Conservation (phyloP, 768 basidiomycete genomes). For the Inosperma sp. region DNA sequence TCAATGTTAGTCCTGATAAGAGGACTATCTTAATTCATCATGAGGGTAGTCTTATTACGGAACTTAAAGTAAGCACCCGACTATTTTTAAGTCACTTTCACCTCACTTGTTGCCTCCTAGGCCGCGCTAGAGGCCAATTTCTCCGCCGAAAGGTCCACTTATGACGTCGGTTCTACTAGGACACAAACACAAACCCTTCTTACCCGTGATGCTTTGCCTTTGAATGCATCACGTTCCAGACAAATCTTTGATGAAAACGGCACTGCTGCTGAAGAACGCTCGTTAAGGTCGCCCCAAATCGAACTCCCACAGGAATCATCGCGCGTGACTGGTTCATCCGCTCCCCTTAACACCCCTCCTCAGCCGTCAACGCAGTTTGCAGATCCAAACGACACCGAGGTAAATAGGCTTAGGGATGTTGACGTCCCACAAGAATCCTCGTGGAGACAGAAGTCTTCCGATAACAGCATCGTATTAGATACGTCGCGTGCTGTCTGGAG, state of each 20-base stretch:
- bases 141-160: slow-evolving; percentile 69
- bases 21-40: slow-evolving; percentile 90
- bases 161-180: slow-evolving; percentile 38
- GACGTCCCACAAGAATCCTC: slow-evolving; percentile 10
- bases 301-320: no score
- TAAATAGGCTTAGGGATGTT: slow-evolving; percentile 11
- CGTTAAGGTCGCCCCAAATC: no score
- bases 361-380: no score
- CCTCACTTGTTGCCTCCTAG: slow-evolving; percentile 33
- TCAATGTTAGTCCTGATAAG: slow-evolving; percentile 97
- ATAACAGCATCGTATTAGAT: slow-evolving; percentile 14
- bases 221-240: background rate
- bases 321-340: no score
- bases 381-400: background rate
- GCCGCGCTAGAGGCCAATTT: slow-evolving; percentile 62
- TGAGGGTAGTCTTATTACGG: slow-evolving; percentile 72
- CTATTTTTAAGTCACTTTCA: background rate
- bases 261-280: no score
- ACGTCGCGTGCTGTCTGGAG: slow-evolving; percentile 22
- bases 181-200: slow-evolving; percentile 19
- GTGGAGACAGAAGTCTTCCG: background rate
- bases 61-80: slow-evolving; percentile 58
- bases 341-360: no score
- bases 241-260: background rate
- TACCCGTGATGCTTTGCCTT: slow-evolving; percentile 3